Evolutionary conservation across 305 asterid genomes (phyloP), one percentile per base, ranked within the genome.

Genomic region (Solanum hybrid): DNA sequence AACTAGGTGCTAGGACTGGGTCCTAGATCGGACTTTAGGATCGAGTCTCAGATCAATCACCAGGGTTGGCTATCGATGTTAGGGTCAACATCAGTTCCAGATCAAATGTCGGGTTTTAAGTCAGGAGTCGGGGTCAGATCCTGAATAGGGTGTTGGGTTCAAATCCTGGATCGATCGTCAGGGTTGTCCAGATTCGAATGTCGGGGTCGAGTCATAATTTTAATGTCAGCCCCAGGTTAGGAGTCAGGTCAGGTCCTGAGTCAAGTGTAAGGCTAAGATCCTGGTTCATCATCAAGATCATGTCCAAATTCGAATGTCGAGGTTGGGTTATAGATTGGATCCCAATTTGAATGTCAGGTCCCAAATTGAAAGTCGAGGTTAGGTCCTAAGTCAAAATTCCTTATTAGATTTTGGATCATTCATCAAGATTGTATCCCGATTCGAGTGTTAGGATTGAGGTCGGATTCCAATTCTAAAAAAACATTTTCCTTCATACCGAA

Each of bases 211-310:
- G 61, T 13, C 61, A 45, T 3, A 45, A 0, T 45, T 45, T 45
- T 45, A 45, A 45, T 45, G 1, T 5, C 7, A 1, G 3, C 65
- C 65, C 65, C 0, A 0, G 22, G 1, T 45, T 14, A 0, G 61
- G 61, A 45, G 20, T 45, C 22, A 14, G 20, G 61, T 45, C 20
- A 45, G 20, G 61, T 45, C 65, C 22, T 0, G 1, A 14, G 65
- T 45, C 65, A 45, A 45, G 65, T 14, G 22, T 45, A 0, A 1
- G 3, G 65, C 65, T 45, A 3, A 45, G 1, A 45, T 45, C 22
- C 0, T 45, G 7, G 65, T 1, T 45, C 65, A 45, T 51, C 3
- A 0, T 51, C 65, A 51, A 51, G 22, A 51, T 51, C 65, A 15
- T 15, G 65, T 51, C 65, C 8, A 51, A 51, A 51, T 51, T 51